Base-by-base conservation (phyloP, 2,329 filamentous ascomycete genomes). In the Cryphonectria nitschkei region DNA sequence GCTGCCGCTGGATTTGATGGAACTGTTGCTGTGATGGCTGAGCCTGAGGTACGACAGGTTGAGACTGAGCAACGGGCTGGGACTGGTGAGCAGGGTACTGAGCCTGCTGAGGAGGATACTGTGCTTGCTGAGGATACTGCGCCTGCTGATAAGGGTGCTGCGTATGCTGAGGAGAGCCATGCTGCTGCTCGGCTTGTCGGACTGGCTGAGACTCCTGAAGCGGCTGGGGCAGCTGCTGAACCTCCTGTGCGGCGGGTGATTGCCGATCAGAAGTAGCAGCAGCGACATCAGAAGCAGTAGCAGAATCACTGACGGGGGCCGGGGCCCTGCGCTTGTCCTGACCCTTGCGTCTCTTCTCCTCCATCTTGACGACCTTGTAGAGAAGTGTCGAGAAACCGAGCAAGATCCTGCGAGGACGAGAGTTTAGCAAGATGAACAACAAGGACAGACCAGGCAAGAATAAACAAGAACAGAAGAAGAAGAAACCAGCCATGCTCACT, bases 341-440 rank as follows among this genome's bases (percentile, higher is more conserved):
- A 50, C 68, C 54, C 52, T 70, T 70, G 26, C 63, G 70, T 43
- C 71, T 68, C n/a, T 54, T 46, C 34, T 72, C 71, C 50, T 72
- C 68, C 32, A 34, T 29, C 58, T 72, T 72, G 52, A 65, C 69
- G 41, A 61, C 39, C 65, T 72, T 70, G 68, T 72, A 72, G 52
- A 72, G 34, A 26, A 72, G 65, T 32, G 46, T 63, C 13, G 65
- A 65, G 43, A 72, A 72, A 2, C 46, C 60, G 34, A 72, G 34
- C 29, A 72, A 52, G 54, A 72, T 64, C 52, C 71, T 72, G 29
- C 3, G 64, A 22, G 29, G 4, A 19, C 9, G 1, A 5, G 29
- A 16, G 1, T 9, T 64, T 64, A 41, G 34, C 19, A 19, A 37
- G 61, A 58, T 19, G 1, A 37, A 32, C 6, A 14, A 14, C 6